A percentile compares a stretch with the other conserved stretches of the same genome.
phyloP scores from a whole-genome alignment of 495 filamentous ascomycete species.

The Penicillium longicatenatum region DNA sequence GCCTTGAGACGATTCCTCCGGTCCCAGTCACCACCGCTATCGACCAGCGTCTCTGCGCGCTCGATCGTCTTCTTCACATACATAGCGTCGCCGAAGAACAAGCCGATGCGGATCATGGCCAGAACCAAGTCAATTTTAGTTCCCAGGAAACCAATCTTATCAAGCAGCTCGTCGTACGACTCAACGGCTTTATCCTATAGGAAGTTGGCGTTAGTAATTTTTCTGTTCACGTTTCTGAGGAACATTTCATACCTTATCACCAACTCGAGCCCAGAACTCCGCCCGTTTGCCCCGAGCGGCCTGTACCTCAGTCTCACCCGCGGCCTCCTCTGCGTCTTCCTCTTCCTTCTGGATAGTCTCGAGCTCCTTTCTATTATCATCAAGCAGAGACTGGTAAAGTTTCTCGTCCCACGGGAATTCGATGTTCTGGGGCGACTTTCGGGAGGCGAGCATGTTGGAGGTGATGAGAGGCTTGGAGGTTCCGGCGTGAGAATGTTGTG shows the following conservation, averaged over 20 bases:
- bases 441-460: constrained; percentile 70
- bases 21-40: constrained; percentile 97
- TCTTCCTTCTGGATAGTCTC: constrained; percentile 93
- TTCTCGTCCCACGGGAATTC: constrained; percentile 87
- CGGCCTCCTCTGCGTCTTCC: constrained; percentile 90
- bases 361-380: constrained; percentile 88
- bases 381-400: constrained; percentile 79
- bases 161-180: constrained; percentile 86
- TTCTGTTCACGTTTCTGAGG: neutral
- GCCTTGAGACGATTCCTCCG: constrained; percentile 96
- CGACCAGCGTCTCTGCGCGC: constrained; percentile 84
- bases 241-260: constrained; percentile 76
- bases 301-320: constrained; percentile 92
- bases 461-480: constrained; percentile 56
- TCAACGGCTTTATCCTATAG: constrained; percentile 86
- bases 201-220: constrained; percentile 16
- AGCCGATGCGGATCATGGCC: constrained; percentile 90
- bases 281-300: constrained; percentile 91
- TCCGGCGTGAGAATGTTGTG: constrained; percentile 58
- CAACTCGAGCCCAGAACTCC: constrained; percentile 90
- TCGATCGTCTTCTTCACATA: constrained; percentile 93
- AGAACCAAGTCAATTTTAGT: constrained; percentile 96
- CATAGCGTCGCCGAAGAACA: constrained; percentile 91
- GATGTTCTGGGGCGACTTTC: constrained; percentile 59
- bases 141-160: constrained; percentile 91